Base-by-base conservation (phyloP, 345 rosid species). In the Linum lewisii region DNA sequence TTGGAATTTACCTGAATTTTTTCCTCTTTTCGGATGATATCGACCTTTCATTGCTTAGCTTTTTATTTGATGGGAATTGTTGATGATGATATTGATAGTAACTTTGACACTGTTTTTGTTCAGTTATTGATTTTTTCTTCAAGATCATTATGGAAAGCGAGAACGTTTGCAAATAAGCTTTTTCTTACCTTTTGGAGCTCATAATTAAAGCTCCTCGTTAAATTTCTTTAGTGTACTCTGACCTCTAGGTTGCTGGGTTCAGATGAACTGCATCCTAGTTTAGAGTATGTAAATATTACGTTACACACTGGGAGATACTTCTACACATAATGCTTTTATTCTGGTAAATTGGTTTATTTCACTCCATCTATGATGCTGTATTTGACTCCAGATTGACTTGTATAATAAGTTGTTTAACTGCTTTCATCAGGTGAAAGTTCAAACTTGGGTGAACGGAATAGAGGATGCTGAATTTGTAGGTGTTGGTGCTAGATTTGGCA, bases 401-500 rank as follows among this genome's bases (percentile, higher is more conserved):
- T 50, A 14, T 6, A 42, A 66, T 19, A 15, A 53, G 36, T 34
- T 26, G n/a, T 61, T 52, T 45, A 32, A 21, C 6, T 50, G 2
- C 24, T 70, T 65, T 54, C 53, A 16, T 58, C 59, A 89, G 99
- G 99, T 94, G 53, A 94, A 90, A 94, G 90, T 94, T 66, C 99
- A 90, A 68, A 94, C 99, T 9, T 93, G 95, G 97, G 71, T 90
- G 56, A 59, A 84, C 76, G 96, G 84, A 63, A 18, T 67, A 51
- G 97, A 94, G 76, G 68, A 73, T 62, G 85, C 67, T 21, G 99
- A 94, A 77, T 94, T 82, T 72, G 99, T 94, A 15, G 99, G 99
- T 0, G 96, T 94, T 4, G 97, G 97, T 37, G 97, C 99, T 58
- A 80, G 99, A 75, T 94, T 94, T 45, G 99, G 99, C 59, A 74